These are phyloP conservation scores for Elongisporangium prolatum DNA, from an alignment of 352 stramenopile genomes.

Conservation along the genomic window DNA sequence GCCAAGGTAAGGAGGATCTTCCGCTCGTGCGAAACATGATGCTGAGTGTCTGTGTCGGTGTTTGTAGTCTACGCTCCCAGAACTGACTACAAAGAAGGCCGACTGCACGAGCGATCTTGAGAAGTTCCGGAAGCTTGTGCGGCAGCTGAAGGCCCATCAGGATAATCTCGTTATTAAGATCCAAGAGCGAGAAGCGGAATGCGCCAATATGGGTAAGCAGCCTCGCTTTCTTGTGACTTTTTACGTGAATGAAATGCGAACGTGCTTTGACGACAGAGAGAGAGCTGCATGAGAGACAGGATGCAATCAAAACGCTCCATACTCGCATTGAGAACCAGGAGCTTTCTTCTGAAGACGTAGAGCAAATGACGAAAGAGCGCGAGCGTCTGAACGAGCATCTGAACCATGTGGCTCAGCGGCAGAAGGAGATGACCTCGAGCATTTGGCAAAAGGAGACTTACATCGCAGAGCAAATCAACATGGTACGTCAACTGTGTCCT, in stretches of 20 bases:
- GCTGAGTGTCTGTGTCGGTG: not conserved
- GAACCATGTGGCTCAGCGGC: constrained; percentile 51
- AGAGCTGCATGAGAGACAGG: constrained; percentile 34
- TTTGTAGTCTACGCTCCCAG: constrained; percentile 52
- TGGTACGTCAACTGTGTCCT: constrained; percentile 35
- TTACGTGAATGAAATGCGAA: no score
- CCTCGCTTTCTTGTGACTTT: constrained; percentile 6
- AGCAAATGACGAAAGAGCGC: constrained; percentile 67
- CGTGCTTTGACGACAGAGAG: constrained; percentile 51
- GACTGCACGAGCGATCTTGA: constrained; percentile 87
- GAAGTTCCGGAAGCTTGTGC: constrained; percentile 90
- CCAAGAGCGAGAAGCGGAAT: constrained; percentile 65
- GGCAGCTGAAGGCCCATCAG: constrained; percentile 76
- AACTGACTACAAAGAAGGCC: constrained; percentile 79
- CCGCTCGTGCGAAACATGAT: not conserved
- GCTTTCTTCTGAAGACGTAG: constrained; percentile 68
- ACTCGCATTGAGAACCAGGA: constrained; percentile 77
- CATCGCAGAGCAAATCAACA: constrained; percentile 59
- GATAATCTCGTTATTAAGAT: constrained; percentile 84
- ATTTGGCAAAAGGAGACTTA: constrained; percentile 67
- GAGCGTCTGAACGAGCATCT: constrained; percentile 69
- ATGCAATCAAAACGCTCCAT: constrained; percentile 58
- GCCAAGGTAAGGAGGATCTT: constrained; percentile 39
- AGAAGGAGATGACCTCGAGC: constrained; percentile 50
- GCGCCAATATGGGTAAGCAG: constrained; percentile 71